These are phyloP conservation scores for Luzula sylvatica DNA, from an alignment of 176 grass and related monocot genomes.

Conservation along the genomic window DNA sequence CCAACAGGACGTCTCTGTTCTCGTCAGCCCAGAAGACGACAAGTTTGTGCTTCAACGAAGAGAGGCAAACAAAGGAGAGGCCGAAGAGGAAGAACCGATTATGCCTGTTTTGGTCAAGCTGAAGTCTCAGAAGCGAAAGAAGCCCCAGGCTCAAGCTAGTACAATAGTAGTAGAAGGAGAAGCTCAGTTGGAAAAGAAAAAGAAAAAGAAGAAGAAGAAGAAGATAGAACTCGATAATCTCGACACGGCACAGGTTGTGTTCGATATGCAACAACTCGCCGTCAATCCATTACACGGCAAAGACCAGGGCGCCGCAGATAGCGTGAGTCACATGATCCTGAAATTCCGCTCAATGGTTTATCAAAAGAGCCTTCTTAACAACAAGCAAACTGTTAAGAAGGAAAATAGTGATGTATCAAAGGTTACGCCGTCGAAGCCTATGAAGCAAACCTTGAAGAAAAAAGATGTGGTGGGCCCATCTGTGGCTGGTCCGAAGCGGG, in stretches of 20 bases:
- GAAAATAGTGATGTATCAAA: not conserved
- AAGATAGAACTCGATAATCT: slow-evolving; percentile 12
- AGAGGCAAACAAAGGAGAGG: not conserved
- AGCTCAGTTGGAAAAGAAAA: slow-evolving; percentile 33
- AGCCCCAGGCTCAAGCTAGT: slow-evolving; percentile 21
- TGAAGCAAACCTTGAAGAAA: slow-evolving; percentile 23
- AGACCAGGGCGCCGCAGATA: slow-evolving; percentile 30
- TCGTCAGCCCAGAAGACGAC: slow-evolving; percentile 22
- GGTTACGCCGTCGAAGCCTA: slow-evolving; percentile 14
- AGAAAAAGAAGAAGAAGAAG: slow-evolving; percentile 61
- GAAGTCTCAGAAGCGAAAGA: slow-evolving; percentile 45
- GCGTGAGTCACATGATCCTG: slow-evolving; percentile 40
- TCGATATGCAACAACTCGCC: slow-evolving; percentile 63
- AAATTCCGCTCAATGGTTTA: slow-evolving; percentile 64
- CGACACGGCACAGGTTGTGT: slow-evolving; percentile 42
- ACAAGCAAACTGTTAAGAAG: slow-evolving; percentile 23
- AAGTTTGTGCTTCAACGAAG: slow-evolving; percentile 32
- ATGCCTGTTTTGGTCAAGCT: slow-evolving; percentile 33
- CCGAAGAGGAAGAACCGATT: slow-evolving; percentile 15
- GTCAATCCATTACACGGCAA: slow-evolving; percentile 40
- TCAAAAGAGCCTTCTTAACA: slow-evolving; percentile 66
- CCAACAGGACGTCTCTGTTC: slow-evolving; percentile 26
- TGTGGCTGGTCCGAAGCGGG: slow-evolving; percentile 46
- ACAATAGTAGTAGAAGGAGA: slow-evolving; percentile 7
- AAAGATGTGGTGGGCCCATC: slow-evolving; percentile 24